Evolutionary conservation across 257 asterid genomes (phyloP).

Genomic region (Hygrophila difformis): DNA sequence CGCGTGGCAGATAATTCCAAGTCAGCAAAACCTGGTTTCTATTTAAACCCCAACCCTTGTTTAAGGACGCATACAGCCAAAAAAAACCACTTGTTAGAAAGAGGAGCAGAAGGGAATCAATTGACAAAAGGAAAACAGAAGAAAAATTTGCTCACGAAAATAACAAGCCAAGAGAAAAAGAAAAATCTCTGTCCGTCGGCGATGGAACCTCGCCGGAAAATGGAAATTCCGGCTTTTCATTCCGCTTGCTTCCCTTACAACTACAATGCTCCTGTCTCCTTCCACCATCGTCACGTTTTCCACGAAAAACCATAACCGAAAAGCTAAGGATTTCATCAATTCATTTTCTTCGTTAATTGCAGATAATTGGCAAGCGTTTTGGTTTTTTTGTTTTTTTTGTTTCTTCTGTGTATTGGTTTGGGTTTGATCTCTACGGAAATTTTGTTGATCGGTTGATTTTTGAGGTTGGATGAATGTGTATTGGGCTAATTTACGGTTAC

Average conservation of each 20-base stretch:
- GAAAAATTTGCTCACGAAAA: not conserved
- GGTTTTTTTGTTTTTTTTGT: not conserved
- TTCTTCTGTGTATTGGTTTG: constrained; percentile 7
- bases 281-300: constrained; percentile 62
- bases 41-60: not conserved
- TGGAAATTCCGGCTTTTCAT: constrained; percentile 30
- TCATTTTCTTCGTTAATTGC: not conserved
- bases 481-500: constrained; percentile 4
- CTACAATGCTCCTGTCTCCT: constrained; percentile 33
- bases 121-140: too few species aligned
- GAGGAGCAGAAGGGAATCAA: not conserved
- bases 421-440: constrained; percentile 8
- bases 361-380: not conserved
- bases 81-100: not conserved
- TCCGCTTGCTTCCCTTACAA: constrained; percentile 11
- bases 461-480: constrained; percentile 12
- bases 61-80: not conserved
- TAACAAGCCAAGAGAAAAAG: not conserved
- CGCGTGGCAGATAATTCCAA: not conserved
- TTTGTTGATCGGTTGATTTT: constrained; percentile 21
- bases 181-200: constrained; percentile 9
- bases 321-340: not conserved
- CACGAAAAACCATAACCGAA: constrained; percentile 39
- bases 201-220: constrained; percentile 28
- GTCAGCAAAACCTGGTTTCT: not conserved